Conservation (phyloP, 306 rosid genomes). For the Biancaea sappan region DNA sequence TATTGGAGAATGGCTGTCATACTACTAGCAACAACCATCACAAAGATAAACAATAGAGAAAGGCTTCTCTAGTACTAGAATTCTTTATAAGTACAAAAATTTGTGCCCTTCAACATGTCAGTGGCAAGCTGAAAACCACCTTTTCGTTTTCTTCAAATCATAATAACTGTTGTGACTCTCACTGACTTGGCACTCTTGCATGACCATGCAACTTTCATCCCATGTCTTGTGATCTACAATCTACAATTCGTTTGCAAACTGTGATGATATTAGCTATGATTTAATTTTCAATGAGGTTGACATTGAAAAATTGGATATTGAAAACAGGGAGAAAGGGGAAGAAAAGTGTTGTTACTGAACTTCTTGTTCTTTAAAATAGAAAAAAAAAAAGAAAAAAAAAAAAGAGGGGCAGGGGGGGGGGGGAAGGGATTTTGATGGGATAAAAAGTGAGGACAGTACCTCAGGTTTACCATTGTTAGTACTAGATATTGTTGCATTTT, state of each 20-base stretch:
- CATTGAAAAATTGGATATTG: neutral
- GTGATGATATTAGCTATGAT: neutral
- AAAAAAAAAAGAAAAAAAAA: too few relatives aligned
- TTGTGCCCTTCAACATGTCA: neutral
- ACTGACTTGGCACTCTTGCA: neutral
- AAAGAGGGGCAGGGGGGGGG: too few relatives aligned
- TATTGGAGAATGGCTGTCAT: slow-evolving; percentile 4
- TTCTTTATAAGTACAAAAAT: neutral
- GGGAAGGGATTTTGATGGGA: slow-evolving; percentile 11
- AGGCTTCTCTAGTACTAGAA: neutral
- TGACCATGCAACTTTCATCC: slow-evolving; percentile 5
- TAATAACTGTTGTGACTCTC: slow-evolving; percentile 16
- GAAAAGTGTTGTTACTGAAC: neutral
- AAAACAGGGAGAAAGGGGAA: neutral
- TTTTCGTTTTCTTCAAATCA: slow-evolving; percentile 5
- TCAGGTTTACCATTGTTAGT: neutral
- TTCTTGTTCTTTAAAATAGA: neutral
- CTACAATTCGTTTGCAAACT: neutral
- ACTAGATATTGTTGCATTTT: neutral
- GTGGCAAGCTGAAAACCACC: neutral
- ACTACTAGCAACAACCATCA: slow-evolving; percentile 4
- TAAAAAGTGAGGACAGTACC: slow-evolving; percentile 12
- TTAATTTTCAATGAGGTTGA: neutral
- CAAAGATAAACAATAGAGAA: neutral
- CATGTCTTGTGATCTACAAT: slow-evolving; percentile 12